Percentiles rank a stretch among this genome's conserved stretches.
These are phyloP conservation scores for Saccharomyces hybrid DNA, from an alignment of 1,139 yeast species.

Conservation along the genomic window DNA sequence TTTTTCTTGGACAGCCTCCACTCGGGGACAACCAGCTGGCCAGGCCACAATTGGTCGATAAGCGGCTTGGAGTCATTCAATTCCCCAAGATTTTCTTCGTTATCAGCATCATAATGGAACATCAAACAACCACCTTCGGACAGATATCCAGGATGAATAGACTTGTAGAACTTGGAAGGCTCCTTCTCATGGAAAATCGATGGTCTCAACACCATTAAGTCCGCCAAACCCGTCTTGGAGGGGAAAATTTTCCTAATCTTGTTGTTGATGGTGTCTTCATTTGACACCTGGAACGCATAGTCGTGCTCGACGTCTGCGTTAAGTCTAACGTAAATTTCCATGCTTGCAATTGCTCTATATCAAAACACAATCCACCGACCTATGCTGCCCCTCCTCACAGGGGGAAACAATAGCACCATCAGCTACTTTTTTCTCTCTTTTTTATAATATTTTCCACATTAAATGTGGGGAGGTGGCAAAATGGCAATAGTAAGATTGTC, in stretches of 20 bases:
- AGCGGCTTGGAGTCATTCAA: slow-evolving; percentile 44
- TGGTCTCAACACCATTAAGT: slow-evolving; percentile 68
- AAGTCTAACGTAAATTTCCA: slow-evolving; percentile 78
- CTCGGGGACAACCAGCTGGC: slow-evolving; percentile 76
- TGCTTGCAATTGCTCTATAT: slow-evolving; percentile 10
- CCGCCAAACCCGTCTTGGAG: slow-evolving; percentile 35
- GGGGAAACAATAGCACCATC: neutral
- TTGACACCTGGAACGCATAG: slow-evolving; percentile 72
- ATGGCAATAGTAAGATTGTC: neutral
- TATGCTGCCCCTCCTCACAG: neutral
- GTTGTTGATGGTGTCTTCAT: slow-evolving; percentile 45
- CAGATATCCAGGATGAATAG: slow-evolving; percentile 75
- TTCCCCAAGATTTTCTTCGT: slow-evolving; percentile 37
- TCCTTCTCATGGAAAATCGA: slow-evolving; percentile 56
- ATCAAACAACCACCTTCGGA: slow-evolving; percentile 78
- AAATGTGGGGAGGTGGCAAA: slow-evolving; percentile 1
- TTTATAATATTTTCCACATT: slow-evolving; percentile 1
- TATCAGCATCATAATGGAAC: slow-evolving; percentile 53
- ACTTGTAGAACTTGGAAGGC: slow-evolving; percentile 62
- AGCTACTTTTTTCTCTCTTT: neutral
- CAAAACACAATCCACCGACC: neutral
- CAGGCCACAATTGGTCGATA: slow-evolving; percentile 71
- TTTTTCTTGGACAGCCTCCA: slow-evolving; percentile 58
- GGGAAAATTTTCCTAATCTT: slow-evolving; percentile 57
- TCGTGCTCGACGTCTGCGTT: slow-evolving; percentile 81